Conservation (phyloP, 257 asterid genomes). For the Gentiana dahurica region DNA sequence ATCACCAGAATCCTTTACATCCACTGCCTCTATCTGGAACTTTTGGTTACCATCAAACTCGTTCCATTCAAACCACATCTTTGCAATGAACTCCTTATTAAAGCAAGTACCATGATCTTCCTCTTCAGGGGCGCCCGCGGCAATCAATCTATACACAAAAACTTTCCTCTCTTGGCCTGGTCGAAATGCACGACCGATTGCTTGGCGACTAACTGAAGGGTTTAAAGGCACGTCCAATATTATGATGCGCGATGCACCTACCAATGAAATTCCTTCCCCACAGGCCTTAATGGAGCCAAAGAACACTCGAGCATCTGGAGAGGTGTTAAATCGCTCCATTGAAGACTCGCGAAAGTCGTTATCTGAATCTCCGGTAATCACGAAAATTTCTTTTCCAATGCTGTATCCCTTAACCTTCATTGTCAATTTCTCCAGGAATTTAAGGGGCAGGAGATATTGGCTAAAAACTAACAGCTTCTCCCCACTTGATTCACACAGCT, state of each 20-base stretch:
- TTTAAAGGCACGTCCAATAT: slow-evolving; percentile 77
- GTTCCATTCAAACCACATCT: slow-evolving; percentile 98
- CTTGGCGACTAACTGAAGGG: slow-evolving; percentile 95
- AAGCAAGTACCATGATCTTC: slow-evolving; percentile 84
- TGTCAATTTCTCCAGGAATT: slow-evolving; percentile 70
- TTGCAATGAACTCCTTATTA: slow-evolving; percentile 78
- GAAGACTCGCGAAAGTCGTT: slow-evolving; percentile 55
- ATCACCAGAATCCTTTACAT: slow-evolving; percentile 46
- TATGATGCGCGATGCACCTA: slow-evolving; percentile 87
- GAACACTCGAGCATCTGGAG: slow-evolving; percentile 80
- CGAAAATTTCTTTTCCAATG: slow-evolving; percentile 71
- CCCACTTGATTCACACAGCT: slow-evolving; percentile 67
- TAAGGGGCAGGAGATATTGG: slow-evolving; percentile 80
- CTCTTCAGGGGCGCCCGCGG: slow-evolving; percentile 69
- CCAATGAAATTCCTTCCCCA: slow-evolving; percentile 95
- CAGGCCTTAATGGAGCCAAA: slow-evolving; percentile 93
- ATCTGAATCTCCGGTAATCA: slow-evolving; percentile 91
- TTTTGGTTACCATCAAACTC: slow-evolving; percentile 42
- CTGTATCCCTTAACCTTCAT: slow-evolving; percentile 56
- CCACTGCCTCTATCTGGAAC: slow-evolving; percentile 62
- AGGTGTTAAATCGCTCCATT: slow-evolving; percentile 65
- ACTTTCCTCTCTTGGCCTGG: slow-evolving; percentile 94
- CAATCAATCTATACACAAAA: slow-evolving; percentile 59
- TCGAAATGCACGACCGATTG: slow-evolving; percentile 97
- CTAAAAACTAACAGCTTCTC: slow-evolving; percentile 84